Conservation (phyloP, 495 filamentous ascomycete genomes). For the Penicillium tannophilum region DNA sequence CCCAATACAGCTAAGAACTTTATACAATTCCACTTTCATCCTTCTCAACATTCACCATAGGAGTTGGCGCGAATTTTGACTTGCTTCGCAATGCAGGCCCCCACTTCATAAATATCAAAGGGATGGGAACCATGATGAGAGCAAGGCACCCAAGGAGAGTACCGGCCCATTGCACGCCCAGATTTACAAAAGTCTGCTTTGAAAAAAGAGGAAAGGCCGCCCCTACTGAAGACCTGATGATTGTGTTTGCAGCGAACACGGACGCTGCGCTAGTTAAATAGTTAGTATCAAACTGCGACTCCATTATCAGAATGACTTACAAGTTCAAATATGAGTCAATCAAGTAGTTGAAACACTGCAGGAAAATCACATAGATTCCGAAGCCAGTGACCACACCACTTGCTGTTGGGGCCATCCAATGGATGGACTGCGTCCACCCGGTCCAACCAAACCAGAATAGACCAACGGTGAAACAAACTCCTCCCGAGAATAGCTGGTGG, state of each 20-base stretch:
- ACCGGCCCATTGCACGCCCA: slow-evolving; percentile 78
- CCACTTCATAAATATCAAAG: slow-evolving; percentile 44
- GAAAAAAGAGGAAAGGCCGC: slow-evolving; percentile 84
- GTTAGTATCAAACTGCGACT: slow-evolving; percentile 5
- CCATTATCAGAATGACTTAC: slow-evolving; percentile 42
- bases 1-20: not conserved
- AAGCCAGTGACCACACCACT: slow-evolving; percentile 38
- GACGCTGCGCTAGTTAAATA: slow-evolving; percentile 65
- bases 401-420: slow-evolving; percentile 43
- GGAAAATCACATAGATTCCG: slow-evolving; percentile 40
- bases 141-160: slow-evolving; percentile 78
- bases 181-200: slow-evolving; percentile 73
- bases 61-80: slow-evolving; percentile 39
- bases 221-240: slow-evolving; percentile 75
- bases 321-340: slow-evolving; percentile 63
- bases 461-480: slow-evolving; percentile 50
- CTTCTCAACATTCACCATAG: not conserved
- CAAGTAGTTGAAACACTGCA: slow-evolving; percentile 45
- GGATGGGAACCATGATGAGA: slow-evolving; percentile 70
- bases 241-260: slow-evolving; percentile 89
- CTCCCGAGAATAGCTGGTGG: slow-evolving; percentile 54
- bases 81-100: slow-evolving; percentile 36
- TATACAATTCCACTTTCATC: not conserved
- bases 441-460: slow-evolving; percentile 56
- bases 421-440: slow-evolving; percentile 35